phyloP scores from a whole-genome alignment of 371 early-diverging fungal species.

The Dinochytrium kinnereticum region DNA sequence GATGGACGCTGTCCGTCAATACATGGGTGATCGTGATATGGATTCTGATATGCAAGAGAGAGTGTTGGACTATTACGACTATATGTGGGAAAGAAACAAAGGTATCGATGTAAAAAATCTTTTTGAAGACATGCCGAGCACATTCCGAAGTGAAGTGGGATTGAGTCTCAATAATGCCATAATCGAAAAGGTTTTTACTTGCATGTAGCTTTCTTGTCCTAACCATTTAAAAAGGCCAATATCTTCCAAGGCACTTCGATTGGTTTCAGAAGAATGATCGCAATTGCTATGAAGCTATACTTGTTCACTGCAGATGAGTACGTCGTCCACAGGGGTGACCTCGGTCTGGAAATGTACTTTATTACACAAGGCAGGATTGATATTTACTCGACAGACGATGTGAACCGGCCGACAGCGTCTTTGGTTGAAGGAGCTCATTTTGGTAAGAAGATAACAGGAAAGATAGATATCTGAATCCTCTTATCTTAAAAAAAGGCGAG shows the following conservation, averaged over 20 bases:
- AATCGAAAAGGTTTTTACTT: slow-evolving; percentile 55
- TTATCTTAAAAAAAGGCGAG: slow-evolving; percentile 50
- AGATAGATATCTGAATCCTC: too few species aligned
- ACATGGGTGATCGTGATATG: slow-evolving; percentile 56
- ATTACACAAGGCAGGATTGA: slow-evolving; percentile 59
- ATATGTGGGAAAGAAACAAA: slow-evolving; percentile 58
- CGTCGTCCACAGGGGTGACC: slow-evolving; percentile 51
- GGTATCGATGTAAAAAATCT: slow-evolving; percentile 55
- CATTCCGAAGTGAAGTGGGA: slow-evolving; percentile 56
- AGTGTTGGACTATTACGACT: slow-evolving; percentile 56
- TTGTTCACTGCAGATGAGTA: slow-evolving; percentile 56
- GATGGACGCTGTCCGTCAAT: slow-evolving; percentile 54
- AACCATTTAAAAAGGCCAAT: slow-evolving; percentile 41
- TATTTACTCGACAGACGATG: slow-evolving; percentile 45
- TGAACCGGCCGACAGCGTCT: slow-evolving; percentile 43
- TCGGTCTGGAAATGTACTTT: slow-evolving; percentile 57
- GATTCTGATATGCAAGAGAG: slow-evolving; percentile 55
- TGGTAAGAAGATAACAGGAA: slow-evolving; percentile 47
- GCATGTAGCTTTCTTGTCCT: too few species aligned
- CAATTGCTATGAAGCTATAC: slow-evolving; percentile 53
- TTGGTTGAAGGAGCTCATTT: slow-evolving; percentile 55
- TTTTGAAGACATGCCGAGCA: slow-evolving; percentile 56
- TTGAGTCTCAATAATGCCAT: slow-evolving; percentile 53
- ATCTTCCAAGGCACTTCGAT: slow-evolving; percentile 50
- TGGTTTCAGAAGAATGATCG: slow-evolving; percentile 52